A percentile compares a stretch with the other conserved stretches of the same genome.
Conservation (phyloP, 352 stramenopile genomes). For the Phytopythium montanum region DNA sequence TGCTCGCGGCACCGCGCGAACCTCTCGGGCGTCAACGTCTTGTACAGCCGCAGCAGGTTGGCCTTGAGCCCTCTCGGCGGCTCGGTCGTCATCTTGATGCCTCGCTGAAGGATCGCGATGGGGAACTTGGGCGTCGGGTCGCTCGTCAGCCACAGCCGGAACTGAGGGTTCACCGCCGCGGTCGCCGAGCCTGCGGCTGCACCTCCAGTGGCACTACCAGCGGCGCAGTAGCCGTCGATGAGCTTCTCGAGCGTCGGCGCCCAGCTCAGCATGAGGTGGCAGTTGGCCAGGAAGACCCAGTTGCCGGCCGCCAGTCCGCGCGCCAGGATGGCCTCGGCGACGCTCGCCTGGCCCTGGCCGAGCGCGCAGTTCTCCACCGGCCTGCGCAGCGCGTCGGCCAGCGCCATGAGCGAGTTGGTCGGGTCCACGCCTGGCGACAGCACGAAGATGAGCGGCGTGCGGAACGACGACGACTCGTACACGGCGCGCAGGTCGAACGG, state of each 20-base stretch:
- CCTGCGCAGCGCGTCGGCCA: slow-evolving; percentile 78
- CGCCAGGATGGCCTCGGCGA: slow-evolving; percentile 88
- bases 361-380: slow-evolving; percentile 92
- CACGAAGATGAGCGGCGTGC: slow-evolving; percentile 95
- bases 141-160: slow-evolving; percentile 93
- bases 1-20: slow-evolving; percentile 82
- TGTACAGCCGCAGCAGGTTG: slow-evolving; percentile 94
- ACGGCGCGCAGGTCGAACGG: slow-evolving; percentile 91
- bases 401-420: slow-evolving; percentile 88
- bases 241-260: slow-evolving; percentile 94
- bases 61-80: slow-evolving; percentile 90
- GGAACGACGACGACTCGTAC: slow-evolving; percentile 84
- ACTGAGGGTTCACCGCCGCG: slow-evolving; percentile 84
- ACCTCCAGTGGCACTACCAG: neutral
- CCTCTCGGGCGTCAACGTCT: slow-evolving; percentile 86
- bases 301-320: slow-evolving; percentile 82
- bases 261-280: slow-evolving; percentile 96
- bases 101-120: slow-evolving; percentile 93
- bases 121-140: slow-evolving; percentile 94
- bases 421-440: slow-evolving; percentile 94
- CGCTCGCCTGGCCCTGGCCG: slow-evolving; percentile 91
- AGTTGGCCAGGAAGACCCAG: slow-evolving; percentile 97
- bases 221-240: slow-evolving; percentile 85
- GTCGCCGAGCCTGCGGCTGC: slow-evolving; percentile 13
- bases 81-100: slow-evolving; percentile 97